Base-by-base conservation (phyloP, 495 filamentous ascomycete species). In the Usnea hakonensis region DNA sequence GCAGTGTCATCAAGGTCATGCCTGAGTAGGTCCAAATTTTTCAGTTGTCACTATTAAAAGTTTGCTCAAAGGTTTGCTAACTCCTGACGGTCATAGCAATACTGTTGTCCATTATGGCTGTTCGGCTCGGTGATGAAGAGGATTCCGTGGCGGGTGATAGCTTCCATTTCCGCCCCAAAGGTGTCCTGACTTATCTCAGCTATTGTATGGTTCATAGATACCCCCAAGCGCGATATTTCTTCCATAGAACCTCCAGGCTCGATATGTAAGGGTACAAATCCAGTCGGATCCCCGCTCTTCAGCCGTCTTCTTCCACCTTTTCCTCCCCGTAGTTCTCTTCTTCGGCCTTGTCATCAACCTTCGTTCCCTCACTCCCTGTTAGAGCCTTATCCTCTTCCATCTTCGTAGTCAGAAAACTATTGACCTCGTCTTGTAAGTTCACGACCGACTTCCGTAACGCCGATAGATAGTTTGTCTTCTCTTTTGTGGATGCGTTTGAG, bases 241-340 rank as follows among this genome's bases (percentile, higher is more conserved):
- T 23, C 23, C 30, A 23, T 16, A 3, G 7, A 53, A 33, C 2
- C 2, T 57, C 8, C 30, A 43, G 10, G 10, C 17, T 44, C 35
- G 16, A 3, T 23, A 14, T 21, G 0, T 1, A 1, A 19, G 16
- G 17, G 3, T 6, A 7, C 38, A 50, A 16, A 17, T 28, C 19
- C 33, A 17, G 26, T 23, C 36, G 0, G 0, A 3, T 1, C 7
- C 41, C 14, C 16, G 26, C 36, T 43, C 16, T 19, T 64, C 21
- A 64, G 38, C 44, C 23, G 21, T 36, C 38, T 10, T 61, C 44
- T 65, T 57, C 62, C 66, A 63, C 71, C 75, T 78, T 83, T 68
- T 95, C 90, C 74, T 93, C 90, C 41, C 87, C 91, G 67, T 94
- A 95, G 64, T 89, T 89, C 64, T 90, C 90, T 65, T 95, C 93